phyloP scores from a whole-genome alignment of 2,329 filamentous ascomycete species.

The Thermomyces lanuginosus region DNA sequence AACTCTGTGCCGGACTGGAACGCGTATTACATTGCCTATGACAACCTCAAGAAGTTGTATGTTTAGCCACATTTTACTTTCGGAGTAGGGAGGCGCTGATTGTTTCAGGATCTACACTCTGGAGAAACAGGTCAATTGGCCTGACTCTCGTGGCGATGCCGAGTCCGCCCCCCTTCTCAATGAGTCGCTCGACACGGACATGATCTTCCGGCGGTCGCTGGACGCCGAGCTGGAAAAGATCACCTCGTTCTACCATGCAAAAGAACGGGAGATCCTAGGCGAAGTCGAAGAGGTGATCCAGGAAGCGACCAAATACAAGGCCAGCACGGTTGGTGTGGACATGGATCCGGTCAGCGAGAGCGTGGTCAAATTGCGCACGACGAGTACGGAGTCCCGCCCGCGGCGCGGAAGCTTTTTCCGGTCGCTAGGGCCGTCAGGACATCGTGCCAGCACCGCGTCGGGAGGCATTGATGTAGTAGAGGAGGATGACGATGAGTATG shows the following conservation, averaged over 20 bases:
- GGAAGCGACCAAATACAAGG: slow-evolving; percentile 55
- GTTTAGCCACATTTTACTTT: slow-evolving; percentile 18
- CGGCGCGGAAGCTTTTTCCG: slow-evolving; percentile 38
- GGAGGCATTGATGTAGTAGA: slow-evolving; percentile 27
- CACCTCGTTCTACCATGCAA: slow-evolving; percentile 72
- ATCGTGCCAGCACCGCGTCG: slow-evolving; percentile 31
- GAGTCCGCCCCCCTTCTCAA: slow-evolving; percentile 73
- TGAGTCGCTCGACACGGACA: slow-evolving; percentile 52
- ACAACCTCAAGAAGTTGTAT: slow-evolving; percentile 95
- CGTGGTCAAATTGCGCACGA: slow-evolving; percentile 25
- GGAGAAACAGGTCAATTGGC: slow-evolving; percentile 63
- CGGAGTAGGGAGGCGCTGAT: slow-evolving; percentile 4
- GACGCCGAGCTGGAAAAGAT: slow-evolving; percentile 91
- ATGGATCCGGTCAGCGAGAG: slow-evolving; percentile 28
- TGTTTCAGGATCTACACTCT: slow-evolving; percentile 69
- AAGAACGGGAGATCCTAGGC: slow-evolving; percentile 72
- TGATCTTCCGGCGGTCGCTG: slow-evolving; percentile 63
- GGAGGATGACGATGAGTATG: slow-evolving; percentile 34
- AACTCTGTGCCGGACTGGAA: slow-evolving; percentile 99
- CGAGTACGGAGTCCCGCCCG: slow-evolving; percentile 26
- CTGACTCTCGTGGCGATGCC: slow-evolving; percentile 43
- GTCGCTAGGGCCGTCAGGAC: slow-evolving; percentile 30
- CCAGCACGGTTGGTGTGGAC: slow-evolving; percentile 34
- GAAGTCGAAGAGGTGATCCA: slow-evolving; percentile 62
- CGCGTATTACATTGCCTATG: slow-evolving; percentile 94